Evolutionary conservation across 345 rosid genomes (phyloP), one percentile per base, ranked within the genome.

Genomic region (Rhodamnia argentea): DNA sequence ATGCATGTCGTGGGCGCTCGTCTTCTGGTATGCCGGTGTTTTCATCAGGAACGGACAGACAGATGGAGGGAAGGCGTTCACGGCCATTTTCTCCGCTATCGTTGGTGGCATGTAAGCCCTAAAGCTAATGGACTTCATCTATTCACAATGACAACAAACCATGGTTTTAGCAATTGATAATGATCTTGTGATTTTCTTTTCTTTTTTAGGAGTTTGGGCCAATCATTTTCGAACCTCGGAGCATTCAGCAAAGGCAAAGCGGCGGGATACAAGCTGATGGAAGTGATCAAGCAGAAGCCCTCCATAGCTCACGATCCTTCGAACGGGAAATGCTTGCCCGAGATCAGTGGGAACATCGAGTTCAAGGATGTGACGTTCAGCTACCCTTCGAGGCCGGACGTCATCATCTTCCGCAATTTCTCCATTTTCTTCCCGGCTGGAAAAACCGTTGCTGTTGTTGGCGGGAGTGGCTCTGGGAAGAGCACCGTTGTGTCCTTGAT

Each of bases 1-100:
- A 58, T 96, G 99, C 87, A 98, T 98, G 99, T 98, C 99, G 18
- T 98, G 99, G 99, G 99, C 99, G n/a, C 92, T 98, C 83, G 99
- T 98, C 47, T 98, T 98, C 85, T 98, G 99, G 99, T 98, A 98
- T 20, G 99, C 99, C 1, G 99, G 99, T 54, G 99, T 98, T 90
- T 98, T 98, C 85, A 95, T 98, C 86, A 89, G 99, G 91, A 96
- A 91, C 26, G 99, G 99, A 47, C 93, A 92, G 90, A 95, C 95
- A 3, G 99, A 98, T 89, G 99, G 99, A 83, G 99, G 99, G 81
- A 96, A 96, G 84, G 99, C 99, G 5, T 98, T 98, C 93, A 98
- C 99, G 0, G 98, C 99, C 10, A 95, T 98, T 89, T 98, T 98
- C 93, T 96, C 99, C 47, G 99, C 99, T 85, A 98, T 98, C 90